Base-by-base conservation (phyloP, 2,329 filamentous ascomycete species). In the Ceratocystis lukuohia region DNA sequence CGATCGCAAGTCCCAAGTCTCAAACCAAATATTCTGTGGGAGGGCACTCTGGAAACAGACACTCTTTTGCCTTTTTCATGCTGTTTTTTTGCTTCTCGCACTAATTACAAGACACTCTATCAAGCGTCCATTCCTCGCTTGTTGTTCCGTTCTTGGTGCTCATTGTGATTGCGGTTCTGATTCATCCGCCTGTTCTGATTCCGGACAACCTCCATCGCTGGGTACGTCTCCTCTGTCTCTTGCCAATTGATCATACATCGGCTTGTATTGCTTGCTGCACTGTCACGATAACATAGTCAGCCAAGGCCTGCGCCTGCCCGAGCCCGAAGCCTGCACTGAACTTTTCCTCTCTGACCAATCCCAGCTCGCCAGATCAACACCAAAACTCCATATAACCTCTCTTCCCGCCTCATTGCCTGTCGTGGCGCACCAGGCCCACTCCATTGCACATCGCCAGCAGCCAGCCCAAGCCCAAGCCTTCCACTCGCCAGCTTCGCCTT, bases 381-480 rank as follows among this genome's bases (percentile, higher is more conserved):
- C 6, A 25, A 57, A 28, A 37, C 37, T 41, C 46, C 28, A 45
- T 63, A 22, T 25, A 41, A 50, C 22, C 65, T 28, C 20, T 45
- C 17, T 56, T 30, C 17, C 61, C 22, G 48, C 25, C 64, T 10
- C 48, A 65, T 63, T 61, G 64, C 64, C 66, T 68, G 64, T 68
- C 66, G 66, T 68, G 66, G 66, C 64, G 66, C 64, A 66, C 48
- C 61, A 41, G 57, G 64, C 66, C 59, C 25, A 62, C 59, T 12
- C 66, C 57, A 61, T 59, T 56, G 41, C 25, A 22, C 37, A 65
- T 64, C 66, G 59, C 66, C 66, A 68, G 66, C 66, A 68, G 66
- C 66, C 62, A 37, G 64, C 56, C 57, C 66, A 65, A 53, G 53
- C 64, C 28, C 57, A 63, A 53, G 64, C 64, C 20, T 50, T 25